Base-by-base conservation (phyloP, 164 flowering plant species). In the Saururus chinensis region DNA sequence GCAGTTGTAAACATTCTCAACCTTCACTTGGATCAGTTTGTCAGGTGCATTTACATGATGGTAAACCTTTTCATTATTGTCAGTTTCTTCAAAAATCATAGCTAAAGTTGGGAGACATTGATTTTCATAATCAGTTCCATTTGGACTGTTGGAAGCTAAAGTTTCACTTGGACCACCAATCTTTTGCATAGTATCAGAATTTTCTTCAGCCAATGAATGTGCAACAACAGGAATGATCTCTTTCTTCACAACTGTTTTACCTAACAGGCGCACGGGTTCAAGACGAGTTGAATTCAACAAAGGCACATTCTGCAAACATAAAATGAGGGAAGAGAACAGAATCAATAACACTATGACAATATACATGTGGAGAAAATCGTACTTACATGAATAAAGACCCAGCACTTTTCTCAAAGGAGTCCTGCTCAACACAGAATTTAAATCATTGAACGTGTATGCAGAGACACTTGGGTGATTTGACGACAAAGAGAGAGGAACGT, bases 1-100 rank as follows among this genome's bases (percentile, higher is more conserved):
- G 19, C 66, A 69, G 65, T 45, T 45, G 37, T 75, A 81, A 57
- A 57, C 37, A 17, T 66, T 74, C 66, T 87, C 89, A 63, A 60
- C 66, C 72, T 87, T 83, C 57, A 82, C 68, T 63, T 75, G 74
- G 55, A 68, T 68, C 7, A 3, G 49, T 45, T 45, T 57, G 55
- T 16, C 58, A 9, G 69, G 45, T 37, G 53, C 51, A 40, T 60
- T 69, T 9, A 35, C 56, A 22, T 69, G 59, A n/a, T 24, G n/a
- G 40, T 60, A 45, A 42, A n/a, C 62, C 60, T 21, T 48, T 51
- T 59, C 53, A 63, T 41, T 56, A n/a, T 16, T 53, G 30, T 53
- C 67, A 19, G 19, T 20, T 21, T 40, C 40, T 3, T 23, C 24
- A 51, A 41, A 56, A 23, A 23, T 49, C 23, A 30, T 65, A 48